These are phyloP conservation scores for Kwoniella sp. DNA, from an alignment of 768 basidiomycete genomes.

Conservation along the genomic window DNA sequence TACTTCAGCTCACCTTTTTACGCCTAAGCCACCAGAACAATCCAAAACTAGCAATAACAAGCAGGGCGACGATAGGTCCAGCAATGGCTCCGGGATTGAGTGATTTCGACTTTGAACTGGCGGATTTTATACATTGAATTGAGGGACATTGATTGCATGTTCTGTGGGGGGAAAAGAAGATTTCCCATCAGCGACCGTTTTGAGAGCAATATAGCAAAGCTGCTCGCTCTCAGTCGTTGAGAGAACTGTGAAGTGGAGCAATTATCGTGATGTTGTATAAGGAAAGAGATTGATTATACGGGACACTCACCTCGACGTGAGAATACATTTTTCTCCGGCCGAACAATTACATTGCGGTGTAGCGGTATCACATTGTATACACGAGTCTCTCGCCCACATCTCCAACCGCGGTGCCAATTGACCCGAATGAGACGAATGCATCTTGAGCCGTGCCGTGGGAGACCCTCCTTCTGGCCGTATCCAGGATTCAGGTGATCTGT, in stretches of 20 bases:
- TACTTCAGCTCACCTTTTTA: conserved; percentile 46
- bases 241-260: no score
- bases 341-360: conserved; percentile 49
- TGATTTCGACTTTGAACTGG: conserved; percentile 22
- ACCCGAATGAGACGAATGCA: conserved; percentile 15
- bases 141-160: conserved; percentile 52
- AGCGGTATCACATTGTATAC: conserved; percentile 38
- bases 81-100: conserved; percentile 54
- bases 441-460: conserved; percentile 1
- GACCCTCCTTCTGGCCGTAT: no score
- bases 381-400: conserved; percentile 19
- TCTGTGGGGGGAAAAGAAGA: conserved; percentile 24
- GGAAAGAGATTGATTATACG: no score
- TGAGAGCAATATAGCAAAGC: no score
- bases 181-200: conserved; percentile 11
- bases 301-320: conserved; percentile 44
- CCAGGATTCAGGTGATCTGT: no score
- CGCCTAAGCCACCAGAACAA: conserved; percentile 51
- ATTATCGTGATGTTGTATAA: background rate
- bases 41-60: conserved; percentile 51
- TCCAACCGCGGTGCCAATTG: conserved; percentile 10
- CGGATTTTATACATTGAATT: conserved; percentile 46
- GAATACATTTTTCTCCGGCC: conserved; percentile 42
- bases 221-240: no score
- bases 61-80: conserved; percentile 52